phyloP scores from a whole-genome alignment of 306 rosid genomes.

The Geum urbanum region DNA sequence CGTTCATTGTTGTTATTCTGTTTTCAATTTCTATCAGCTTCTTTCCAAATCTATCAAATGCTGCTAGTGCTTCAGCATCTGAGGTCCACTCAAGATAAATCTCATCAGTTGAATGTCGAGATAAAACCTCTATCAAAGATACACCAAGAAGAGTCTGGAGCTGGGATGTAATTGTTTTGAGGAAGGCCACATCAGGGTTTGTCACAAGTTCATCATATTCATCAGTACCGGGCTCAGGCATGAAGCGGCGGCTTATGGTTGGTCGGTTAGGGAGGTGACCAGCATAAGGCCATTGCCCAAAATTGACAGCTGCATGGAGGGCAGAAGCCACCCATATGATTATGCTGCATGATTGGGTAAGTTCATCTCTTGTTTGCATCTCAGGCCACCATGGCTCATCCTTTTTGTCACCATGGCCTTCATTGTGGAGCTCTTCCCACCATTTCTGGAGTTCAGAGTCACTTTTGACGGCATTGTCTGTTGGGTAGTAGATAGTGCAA shows the following conservation, averaged over 20 bases:
- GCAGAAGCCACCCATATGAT: conserved; percentile 97
- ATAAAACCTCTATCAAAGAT: conserved; percentile 71
- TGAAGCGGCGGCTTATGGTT: conserved; percentile 84
- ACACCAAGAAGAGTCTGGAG: conserved; percentile 83
- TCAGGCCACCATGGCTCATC: conserved; percentile 75
- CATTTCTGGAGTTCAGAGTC: conserved; percentile 67
- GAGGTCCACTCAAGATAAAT: conserved; percentile 72
- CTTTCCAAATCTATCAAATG: conserved; percentile 54
- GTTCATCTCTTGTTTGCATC: conserved; percentile 53
- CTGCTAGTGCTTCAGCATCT: conserved; percentile 51
- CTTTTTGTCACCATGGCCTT: conserved; percentile 87
- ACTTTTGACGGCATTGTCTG: conserved; percentile 41
- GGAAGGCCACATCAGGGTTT: conserved; percentile 62
- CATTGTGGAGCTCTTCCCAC: conserved; percentile 72
- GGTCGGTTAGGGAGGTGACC: conserved; percentile 96
- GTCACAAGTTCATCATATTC: conserved; percentile 64
- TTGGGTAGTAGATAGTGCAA: conserved; percentile 51
- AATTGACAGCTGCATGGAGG: conserved; percentile 90
- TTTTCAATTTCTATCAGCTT: conserved; percentile 55
- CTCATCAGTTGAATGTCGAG: conserved; percentile 86
- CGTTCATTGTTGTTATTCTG: conserved; percentile 50
- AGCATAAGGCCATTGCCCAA: conserved; percentile 90
- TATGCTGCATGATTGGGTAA: conserved; percentile 60
- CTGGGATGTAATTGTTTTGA: conserved; percentile 87
- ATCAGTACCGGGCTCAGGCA: conserved; percentile 85